Evolutionary conservation across 176 grass and related monocot genomes (phyloP).

Genomic region (Chloris gayana): DNA sequence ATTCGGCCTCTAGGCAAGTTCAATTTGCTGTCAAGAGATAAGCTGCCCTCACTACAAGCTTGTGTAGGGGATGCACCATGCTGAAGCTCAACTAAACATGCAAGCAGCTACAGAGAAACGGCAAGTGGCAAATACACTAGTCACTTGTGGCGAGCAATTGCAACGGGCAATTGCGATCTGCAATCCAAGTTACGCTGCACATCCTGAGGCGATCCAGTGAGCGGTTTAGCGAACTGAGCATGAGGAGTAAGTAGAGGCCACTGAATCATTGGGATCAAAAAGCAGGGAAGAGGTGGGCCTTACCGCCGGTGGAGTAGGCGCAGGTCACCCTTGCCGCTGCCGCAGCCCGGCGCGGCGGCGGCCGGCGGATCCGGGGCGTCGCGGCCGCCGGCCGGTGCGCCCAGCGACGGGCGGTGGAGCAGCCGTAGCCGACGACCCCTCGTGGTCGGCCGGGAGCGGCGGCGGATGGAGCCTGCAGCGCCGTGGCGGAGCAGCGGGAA

Average conservation of each 20-base stretch:
- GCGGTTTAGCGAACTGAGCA: background rate
- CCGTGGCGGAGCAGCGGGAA: slow-evolving; percentile 10
- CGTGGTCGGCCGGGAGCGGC: background rate
- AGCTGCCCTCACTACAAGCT: background rate
- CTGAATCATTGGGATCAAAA: slow-evolving; percentile 9
- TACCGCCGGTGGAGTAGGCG: slow-evolving; percentile 49
- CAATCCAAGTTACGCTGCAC: background rate
- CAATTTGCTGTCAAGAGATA: background rate
- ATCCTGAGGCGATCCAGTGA: background rate
- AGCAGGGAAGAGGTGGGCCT: slow-evolving; percentile 16
- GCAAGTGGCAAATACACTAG: background rate
- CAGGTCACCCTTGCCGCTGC: slow-evolving; percentile 33
- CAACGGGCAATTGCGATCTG: background rate
- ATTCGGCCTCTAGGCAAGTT: background rate
- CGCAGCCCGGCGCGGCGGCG: background rate
- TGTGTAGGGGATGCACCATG: background rate
- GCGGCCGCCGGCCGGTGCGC: slow-evolving; percentile 5
- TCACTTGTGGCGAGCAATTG: background rate
- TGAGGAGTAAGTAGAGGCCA: background rate
- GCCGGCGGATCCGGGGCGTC: slow-evolving; percentile 26
- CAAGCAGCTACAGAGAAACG: background rate
- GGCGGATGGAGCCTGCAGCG: background rate
- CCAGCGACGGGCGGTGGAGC: slow-evolving; percentile 34
- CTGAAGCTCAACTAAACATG: background rate
- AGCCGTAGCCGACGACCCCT: slow-evolving; percentile 21